Percentiles rank a stretch among this genome's conserved stretches.
Evolutionary conservation across 257 asterid genomes (phyloP).

Genomic region (Nicotiana paniculata): DNA sequence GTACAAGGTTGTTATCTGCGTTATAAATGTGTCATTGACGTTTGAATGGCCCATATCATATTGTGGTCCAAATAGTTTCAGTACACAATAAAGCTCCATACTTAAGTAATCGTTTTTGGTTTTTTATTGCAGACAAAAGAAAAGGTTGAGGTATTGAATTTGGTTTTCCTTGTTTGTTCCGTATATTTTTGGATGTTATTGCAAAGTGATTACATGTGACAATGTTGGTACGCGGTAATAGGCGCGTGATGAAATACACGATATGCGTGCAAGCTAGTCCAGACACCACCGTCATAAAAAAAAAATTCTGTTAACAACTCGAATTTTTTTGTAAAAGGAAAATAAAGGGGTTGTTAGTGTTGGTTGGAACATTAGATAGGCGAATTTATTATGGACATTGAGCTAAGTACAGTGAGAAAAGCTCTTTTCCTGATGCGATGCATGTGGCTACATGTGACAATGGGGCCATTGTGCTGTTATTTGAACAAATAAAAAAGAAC

Average conservation of each 20-base stretch:
- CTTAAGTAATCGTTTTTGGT: not conserved
- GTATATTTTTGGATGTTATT: too few relatives aligned
- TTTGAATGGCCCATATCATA: not conserved
- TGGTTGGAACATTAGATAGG: not conserved
- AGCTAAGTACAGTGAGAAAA: conserved; percentile 1
- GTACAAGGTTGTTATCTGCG: not conserved
- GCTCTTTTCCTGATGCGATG: not conserved
- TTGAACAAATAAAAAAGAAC: not conserved
- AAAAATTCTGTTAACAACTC: not conserved
- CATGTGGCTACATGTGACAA: conserved; percentile 21
- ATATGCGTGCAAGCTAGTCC: too few relatives aligned
- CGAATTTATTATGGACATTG: not conserved
- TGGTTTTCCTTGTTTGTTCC: not conserved
- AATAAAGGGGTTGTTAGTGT: not conserved
- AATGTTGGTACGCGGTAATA: too few relatives aligned
- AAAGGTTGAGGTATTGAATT: not conserved
- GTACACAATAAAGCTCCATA: not conserved
- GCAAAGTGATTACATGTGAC: too few relatives aligned
- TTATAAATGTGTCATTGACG: not conserved
- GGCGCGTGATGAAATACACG: too few relatives aligned
- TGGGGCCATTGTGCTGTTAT: conserved; percentile 14
- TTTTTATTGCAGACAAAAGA: not conserved
- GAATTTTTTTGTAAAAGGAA: not conserved
- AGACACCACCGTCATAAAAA: too few relatives aligned
- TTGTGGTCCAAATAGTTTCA: not conserved